These are phyloP conservation scores for Porphyrellus sp. DNA, from an alignment of 1,284 basidiomycete species.

Conservation along the genomic window DNA sequence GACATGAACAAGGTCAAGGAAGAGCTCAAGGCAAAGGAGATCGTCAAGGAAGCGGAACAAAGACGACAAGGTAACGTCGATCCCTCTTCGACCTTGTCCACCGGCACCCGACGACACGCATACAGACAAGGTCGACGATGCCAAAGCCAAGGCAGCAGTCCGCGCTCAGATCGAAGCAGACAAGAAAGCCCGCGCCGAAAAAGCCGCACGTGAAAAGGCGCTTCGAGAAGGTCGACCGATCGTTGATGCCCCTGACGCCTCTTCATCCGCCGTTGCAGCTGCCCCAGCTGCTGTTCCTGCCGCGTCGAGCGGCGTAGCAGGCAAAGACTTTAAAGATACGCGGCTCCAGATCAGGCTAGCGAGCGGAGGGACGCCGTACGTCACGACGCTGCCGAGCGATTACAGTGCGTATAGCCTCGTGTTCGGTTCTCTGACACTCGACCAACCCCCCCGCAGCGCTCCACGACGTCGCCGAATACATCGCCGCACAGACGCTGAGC, in stretches of 20 bases:
- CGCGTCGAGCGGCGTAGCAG: slow-evolving; percentile 42
- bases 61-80: slow-evolving; percentile 62
- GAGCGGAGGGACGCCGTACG: slow-evolving; percentile 74
- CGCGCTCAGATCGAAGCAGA: slow-evolving; percentile 94
- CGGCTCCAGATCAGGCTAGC: slow-evolving; percentile 82
- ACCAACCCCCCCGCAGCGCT: slow-evolving; percentile 49
- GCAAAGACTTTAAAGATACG: slow-evolving; percentile 78
- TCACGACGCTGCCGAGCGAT: slow-evolving; percentile 77
- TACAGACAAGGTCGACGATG: slow-evolving; percentile 79
- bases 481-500: slow-evolving; percentile 68
- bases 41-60: slow-evolving; percentile 75
- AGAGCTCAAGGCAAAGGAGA: slow-evolving; percentile 76
- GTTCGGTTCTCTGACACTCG: neutral
- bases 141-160: slow-evolving; percentile 77
- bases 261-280: slow-evolving; percentile 17
- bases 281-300: slow-evolving; percentile 37
- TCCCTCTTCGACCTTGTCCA: too few species aligned
- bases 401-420: slow-evolving; percentile 53
- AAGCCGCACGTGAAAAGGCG: slow-evolving; percentile 84
- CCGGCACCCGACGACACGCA: neutral
- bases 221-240: slow-evolving; percentile 69
- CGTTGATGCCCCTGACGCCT: slow-evolving; percentile 29
- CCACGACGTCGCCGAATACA: slow-evolving; percentile 80
- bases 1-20: slow-evolving; percentile 74
- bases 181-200: slow-evolving; percentile 85